A percentile compares a stretch with the other conserved stretches of the same genome.
phyloP scores from a whole-genome alignment of 371 early-diverging fungal genomes.

The Syncephalastrum sp. region DNA sequence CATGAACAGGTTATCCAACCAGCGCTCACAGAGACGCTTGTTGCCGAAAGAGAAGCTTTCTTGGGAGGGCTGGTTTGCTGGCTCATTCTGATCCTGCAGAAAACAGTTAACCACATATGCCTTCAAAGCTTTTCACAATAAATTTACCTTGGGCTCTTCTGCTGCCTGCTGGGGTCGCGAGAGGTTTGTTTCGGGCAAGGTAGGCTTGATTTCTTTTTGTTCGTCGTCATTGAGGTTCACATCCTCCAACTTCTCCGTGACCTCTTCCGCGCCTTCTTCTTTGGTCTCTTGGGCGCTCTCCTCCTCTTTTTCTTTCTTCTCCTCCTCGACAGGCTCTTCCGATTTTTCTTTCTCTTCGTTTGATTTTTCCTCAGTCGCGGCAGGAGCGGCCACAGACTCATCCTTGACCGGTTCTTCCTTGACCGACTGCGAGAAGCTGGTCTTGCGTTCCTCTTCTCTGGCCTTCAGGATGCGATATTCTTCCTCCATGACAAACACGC shows the following conservation, averaged over 20 bases:
- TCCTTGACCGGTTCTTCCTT: slow-evolving; percentile 19
- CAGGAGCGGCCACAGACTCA: slow-evolving; percentile 2
- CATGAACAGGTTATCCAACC: slow-evolving; percentile 98
- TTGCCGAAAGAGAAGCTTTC: slow-evolving; percentile 71
- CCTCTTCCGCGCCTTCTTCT: slow-evolving; percentile 11
- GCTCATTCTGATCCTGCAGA: slow-evolving; percentile 15
- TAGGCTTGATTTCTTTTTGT: slow-evolving; percentile 6
- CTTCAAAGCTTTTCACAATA: not conserved
- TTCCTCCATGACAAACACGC: slow-evolving; percentile 97
- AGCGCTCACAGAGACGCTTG: slow-evolving; percentile 97
- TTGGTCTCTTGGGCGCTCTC: not conserved
- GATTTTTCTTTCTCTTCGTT: slow-evolving; percentile 19
- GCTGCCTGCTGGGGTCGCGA: slow-evolving; percentile 43
- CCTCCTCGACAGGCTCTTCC: slow-evolving; percentile 12
- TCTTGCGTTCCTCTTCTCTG: slow-evolving; percentile 56
- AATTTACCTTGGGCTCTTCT: slow-evolving; percentile 31
- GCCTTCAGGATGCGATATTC: slow-evolving; percentile 84
- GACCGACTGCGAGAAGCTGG: slow-evolving; percentile 19
- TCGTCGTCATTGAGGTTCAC: slow-evolving; percentile 30
- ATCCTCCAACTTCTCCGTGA: slow-evolving; percentile 32
- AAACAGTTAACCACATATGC: not conserved
- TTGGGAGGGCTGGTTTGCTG: slow-evolving; percentile 18
- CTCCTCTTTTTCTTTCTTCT: slow-evolving; percentile 11
- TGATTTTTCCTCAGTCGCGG: slow-evolving; percentile 24
- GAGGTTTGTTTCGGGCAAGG: slow-evolving; percentile 30